These are phyloP conservation scores for Lolium perenne DNA, from an alignment of 176 grass and related monocot genomes.

Conservation along the genomic window DNA sequence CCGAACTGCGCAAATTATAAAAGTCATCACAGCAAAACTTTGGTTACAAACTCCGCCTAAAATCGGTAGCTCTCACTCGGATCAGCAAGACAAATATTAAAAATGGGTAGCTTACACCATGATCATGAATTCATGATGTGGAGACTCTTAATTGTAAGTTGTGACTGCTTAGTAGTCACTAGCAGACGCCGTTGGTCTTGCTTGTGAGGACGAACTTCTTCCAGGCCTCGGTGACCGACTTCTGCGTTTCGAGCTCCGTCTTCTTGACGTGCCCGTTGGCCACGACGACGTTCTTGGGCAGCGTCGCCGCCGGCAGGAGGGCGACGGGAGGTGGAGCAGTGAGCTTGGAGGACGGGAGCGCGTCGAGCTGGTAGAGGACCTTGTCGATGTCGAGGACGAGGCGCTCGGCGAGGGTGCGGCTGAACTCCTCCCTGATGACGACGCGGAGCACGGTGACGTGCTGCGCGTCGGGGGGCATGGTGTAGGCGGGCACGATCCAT, in stretches of 20 bases:
- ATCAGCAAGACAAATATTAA: not conserved
- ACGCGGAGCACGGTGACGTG: constrained; percentile 95
- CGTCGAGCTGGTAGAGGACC: constrained; percentile 80
- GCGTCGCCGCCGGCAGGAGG: constrained; percentile 7
- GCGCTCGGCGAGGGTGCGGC: constrained; percentile 91
- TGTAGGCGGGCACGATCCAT: constrained; percentile 98
- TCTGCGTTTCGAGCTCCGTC: constrained; percentile 61
- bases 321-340: not conserved
- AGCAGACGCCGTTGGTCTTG: constrained; percentile 86
- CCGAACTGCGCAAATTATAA: constrained; percentile 2
- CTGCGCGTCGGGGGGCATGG: constrained; percentile 89
- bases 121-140: not conserved
- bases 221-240: constrained; percentile 68
- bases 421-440: constrained; percentile 97
- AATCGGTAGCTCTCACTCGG: not conserved
- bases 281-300: constrained; percentile 20
- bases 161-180: not conserved
- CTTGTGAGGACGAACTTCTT: constrained; percentile 73
- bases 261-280: constrained; percentile 38
- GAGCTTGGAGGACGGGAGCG: constrained; percentile 72
- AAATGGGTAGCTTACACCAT: constrained; percentile 3
- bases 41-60: constrained; percentile 13
- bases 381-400: constrained; percentile 88
- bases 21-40: not conserved
- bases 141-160: not conserved